These are phyloP conservation scores for Moesziomyces antarcticus DNA, from an alignment of 1,284 basidiomycete genomes.

Conservation along the genomic window DNA sequence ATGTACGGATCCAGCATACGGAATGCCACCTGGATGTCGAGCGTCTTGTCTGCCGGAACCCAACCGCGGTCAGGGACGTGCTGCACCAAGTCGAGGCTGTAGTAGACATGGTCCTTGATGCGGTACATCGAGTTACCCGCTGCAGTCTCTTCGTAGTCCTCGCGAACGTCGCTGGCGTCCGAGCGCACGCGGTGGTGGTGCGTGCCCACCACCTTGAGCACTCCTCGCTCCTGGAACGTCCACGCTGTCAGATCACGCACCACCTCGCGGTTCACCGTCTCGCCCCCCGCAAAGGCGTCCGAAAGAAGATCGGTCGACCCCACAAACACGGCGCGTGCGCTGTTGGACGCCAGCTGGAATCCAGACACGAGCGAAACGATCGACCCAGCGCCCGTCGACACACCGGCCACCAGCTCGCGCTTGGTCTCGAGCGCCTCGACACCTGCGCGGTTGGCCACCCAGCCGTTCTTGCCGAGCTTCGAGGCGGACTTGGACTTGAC, in stretches of 20 bases:
- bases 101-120: slow-evolving; percentile 82
- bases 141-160: slow-evolving; percentile 61
- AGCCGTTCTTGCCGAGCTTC: slow-evolving; percentile 40
- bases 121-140: slow-evolving; percentile 78
- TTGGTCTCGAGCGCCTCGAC: slow-evolving; percentile 45
- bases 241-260: slow-evolving; percentile 81
- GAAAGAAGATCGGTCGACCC: slow-evolving; percentile 84
- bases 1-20: slow-evolving; percentile 88
- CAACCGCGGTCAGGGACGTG: slow-evolving; percentile 75
- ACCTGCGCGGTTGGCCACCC: slow-evolving; percentile 35
- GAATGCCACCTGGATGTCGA: slow-evolving; percentile 90
- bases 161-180: slow-evolving; percentile 55
- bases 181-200: slow-evolving; percentile 78
- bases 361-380: slow-evolving; percentile 78
- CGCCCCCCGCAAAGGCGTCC: slow-evolving; percentile 52
- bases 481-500: slow-evolving; percentile 18
- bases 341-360: slow-evolving; percentile 83
- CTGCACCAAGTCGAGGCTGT: slow-evolving; percentile 78
- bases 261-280: slow-evolving; percentile 78
- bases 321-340: slow-evolving; percentile 80
- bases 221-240: slow-evolving; percentile 88
- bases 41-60: slow-evolving; percentile 77
- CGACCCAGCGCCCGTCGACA: slow-evolving; percentile 16
- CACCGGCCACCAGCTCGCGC: slow-evolving; percentile 44
- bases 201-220: slow-evolving; percentile 80